Base-by-base conservation (phyloP, 2,329 filamentous ascomycete genomes). In the Aureobasidium sp. region DNA sequence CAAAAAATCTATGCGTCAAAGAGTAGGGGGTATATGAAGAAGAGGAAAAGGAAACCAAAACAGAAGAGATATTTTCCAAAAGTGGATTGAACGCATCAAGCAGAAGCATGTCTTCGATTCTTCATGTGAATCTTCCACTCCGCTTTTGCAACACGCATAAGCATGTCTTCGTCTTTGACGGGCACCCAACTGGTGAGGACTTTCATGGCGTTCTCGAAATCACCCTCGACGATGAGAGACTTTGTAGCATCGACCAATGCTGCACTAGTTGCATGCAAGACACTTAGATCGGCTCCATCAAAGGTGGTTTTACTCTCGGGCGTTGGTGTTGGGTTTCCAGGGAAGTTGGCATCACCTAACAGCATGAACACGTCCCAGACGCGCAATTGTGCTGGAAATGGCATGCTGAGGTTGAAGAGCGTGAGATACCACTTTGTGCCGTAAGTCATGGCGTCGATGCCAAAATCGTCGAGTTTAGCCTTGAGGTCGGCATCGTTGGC, bases 291-390 rank as follows among this genome's bases (percentile, higher is more conserved):
- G 34, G 80, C 78, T 61, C 79, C 74, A 61, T 60, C 65, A 82
- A 78, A 40, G 21, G 62, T 62, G 21, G 47, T 49, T 25, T 40
- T 38, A 17, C 37, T 35, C 12, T 41, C 35, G 4, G 16, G 21
- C 12, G 25, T n/a, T 5, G 35, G 48, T n/a, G 35, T 35, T n/a
- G 48, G 48, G n/a, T 55, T 39, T 11, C 38, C 38, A 21, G 49
- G 38, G 24, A 53, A 42, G 3, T 53, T n/a, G 16, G 79, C 77
- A 61, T 91, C 88, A 41, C 91, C 93, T 11, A 97, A 80, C 12
- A 98, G 81, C 80, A 98, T 89, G 70, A 97, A 97, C 1, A 96
- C 87, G 65, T 98, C 93, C 93, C 93, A 98, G 14, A 98, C 86
- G 44, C 93, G 86, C 30, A 98, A 82, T 69, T 97, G 93, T 3